These are phyloP conservation scores for Elasticomyces elasticus DNA, from an alignment of 495 filamentous ascomycete genomes.

Conservation along the genomic window DNA sequence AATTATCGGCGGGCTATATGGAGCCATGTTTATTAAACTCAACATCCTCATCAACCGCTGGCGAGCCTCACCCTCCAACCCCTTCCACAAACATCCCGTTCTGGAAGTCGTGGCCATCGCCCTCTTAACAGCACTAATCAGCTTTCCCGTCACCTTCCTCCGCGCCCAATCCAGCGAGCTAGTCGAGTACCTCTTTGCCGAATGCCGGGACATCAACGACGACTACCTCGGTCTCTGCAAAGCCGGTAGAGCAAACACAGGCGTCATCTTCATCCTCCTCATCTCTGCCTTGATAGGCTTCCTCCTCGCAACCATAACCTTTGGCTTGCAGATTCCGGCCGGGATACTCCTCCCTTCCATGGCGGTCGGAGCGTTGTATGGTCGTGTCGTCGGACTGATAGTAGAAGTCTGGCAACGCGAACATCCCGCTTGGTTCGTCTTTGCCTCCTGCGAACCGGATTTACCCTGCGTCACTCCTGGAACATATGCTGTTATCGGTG, in stretches of 20 bases:
- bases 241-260: slow-evolving; percentile 57
- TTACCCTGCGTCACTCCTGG: slow-evolving; percentile 86
- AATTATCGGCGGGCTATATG: slow-evolving; percentile 83
- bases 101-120: slow-evolving; percentile 67
- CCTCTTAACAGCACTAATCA: slow-evolving; percentile 72
- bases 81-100: slow-evolving; percentile 53
- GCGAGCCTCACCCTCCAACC: slow-evolving; percentile 46
- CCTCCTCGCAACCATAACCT: slow-evolving; percentile 77
- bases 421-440: slow-evolving; percentile 66
- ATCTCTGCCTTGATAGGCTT: slow-evolving; percentile 74
- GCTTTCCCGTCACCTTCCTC: slow-evolving; percentile 94
- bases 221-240: slow-evolving; percentile 85
- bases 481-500: slow-evolving; percentile 92
- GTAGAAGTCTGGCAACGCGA: slow-evolving; percentile 80
- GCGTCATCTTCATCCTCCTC: slow-evolving; percentile 68
- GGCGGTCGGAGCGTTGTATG: slow-evolving; percentile 86
- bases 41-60: slow-evolving; percentile 82
- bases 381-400: slow-evolving; percentile 80
- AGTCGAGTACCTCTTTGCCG: slow-evolving; percentile 83
- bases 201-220: slow-evolving; percentile 66
- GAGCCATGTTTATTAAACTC: slow-evolving; percentile 84
- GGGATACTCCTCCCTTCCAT: slow-evolving; percentile 97
- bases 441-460: slow-evolving; percentile 75
- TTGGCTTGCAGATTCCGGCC: slow-evolving; percentile 92
- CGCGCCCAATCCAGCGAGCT: slow-evolving; percentile 77